Conservation (phyloP, 768 basidiomycete genomes). For the Phaffia australis region DNA sequence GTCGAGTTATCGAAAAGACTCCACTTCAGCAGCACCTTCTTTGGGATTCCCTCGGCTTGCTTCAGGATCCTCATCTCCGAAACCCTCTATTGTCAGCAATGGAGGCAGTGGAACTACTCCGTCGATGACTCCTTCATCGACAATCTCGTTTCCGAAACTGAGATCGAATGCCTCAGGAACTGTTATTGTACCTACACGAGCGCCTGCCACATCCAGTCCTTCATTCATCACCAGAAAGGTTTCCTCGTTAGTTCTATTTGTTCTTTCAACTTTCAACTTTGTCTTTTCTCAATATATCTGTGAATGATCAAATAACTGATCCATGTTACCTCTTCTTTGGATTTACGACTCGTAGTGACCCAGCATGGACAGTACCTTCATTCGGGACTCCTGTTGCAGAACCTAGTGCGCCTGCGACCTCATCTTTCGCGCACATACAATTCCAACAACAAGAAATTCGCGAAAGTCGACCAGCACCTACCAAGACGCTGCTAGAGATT, state of each 20-base stretch:
- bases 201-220: slow-evolving; percentile 45
- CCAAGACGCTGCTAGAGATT: slow-evolving; percentile 63
- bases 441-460: slow-evolving; percentile 51
- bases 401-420: slow-evolving; percentile 23
- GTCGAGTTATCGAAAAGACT: not conserved
- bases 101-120: not conserved
- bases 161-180: slow-evolving; percentile 15
- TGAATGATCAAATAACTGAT: slow-evolving; percentile 24
- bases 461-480: slow-evolving; percentile 45
- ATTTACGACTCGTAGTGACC: slow-evolving; percentile 22
- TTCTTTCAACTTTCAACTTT: slow-evolving; percentile 26
- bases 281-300: not conserved
- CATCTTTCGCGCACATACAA: slow-evolving; percentile 54
- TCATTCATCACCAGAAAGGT: slow-evolving; percentile 28
- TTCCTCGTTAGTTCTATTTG: slow-evolving; percentile 23
- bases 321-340: slow-evolving; percentile 8
- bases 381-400: slow-evolving; percentile 29
- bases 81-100: not conserved
- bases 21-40: not conserved
- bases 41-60: not conserved
- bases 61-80: not conserved
- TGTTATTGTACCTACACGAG: slow-evolving; percentile 18
- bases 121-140: not conserved
- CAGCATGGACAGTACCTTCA: slow-evolving; percentile 50
- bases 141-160: not conserved